Percentiles rank a stretch among this genome's conserved stretches.
These are phyloP conservation scores for Buddleja alternifolia DNA, from an alignment of 257 asterid species.

Conservation along the genomic window DNA sequence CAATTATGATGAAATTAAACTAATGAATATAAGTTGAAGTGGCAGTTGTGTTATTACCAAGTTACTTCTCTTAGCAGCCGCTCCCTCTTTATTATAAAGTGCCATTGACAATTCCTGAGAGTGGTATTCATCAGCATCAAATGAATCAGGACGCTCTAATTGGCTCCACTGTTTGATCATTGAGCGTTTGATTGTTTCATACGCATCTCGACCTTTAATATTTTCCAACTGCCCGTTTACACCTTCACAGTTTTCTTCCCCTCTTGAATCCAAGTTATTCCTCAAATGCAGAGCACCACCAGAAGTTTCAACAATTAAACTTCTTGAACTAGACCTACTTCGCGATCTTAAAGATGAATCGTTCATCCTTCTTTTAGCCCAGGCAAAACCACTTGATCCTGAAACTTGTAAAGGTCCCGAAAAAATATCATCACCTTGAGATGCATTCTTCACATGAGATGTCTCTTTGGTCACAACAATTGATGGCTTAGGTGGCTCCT, in stretches of 20 bases:
- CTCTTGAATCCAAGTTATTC: constrained; percentile 55
- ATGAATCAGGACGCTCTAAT: constrained; percentile 72
- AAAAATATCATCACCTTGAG: constrained; percentile 82
- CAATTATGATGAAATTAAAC: constrained; percentile 1
- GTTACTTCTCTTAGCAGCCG: constrained; percentile 59
- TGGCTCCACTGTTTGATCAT: constrained; percentile 77
- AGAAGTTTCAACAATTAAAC: constrained; percentile 77
- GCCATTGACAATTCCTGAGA: constrained; percentile 85
- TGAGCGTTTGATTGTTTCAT: constrained; percentile 47
- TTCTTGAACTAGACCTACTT: constrained; percentile 89
- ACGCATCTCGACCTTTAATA: constrained; percentile 50
- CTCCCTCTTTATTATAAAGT: constrained; percentile 67
- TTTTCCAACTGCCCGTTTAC: constrained; percentile 38
- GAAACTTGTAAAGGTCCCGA: constrained; percentile 86
- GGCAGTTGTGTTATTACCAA: constrained; percentile 50
- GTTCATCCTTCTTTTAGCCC: constrained; percentile 75
- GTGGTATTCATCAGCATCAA: constrained; percentile 78
- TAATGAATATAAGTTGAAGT: background rate
- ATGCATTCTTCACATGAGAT: constrained; percentile 71
- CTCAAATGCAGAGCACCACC: constrained; percentile 51
- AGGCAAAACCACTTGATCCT: constrained; percentile 94
- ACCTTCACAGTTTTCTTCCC: constrained; percentile 52
- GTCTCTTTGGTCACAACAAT: constrained; percentile 47
- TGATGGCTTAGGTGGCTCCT: constrained; percentile 54
- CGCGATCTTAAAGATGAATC: constrained; percentile 72